Base-by-base conservation (phyloP, 2,329 filamentous ascomycete genomes). In the Diaporthe vaccinii region DNA sequence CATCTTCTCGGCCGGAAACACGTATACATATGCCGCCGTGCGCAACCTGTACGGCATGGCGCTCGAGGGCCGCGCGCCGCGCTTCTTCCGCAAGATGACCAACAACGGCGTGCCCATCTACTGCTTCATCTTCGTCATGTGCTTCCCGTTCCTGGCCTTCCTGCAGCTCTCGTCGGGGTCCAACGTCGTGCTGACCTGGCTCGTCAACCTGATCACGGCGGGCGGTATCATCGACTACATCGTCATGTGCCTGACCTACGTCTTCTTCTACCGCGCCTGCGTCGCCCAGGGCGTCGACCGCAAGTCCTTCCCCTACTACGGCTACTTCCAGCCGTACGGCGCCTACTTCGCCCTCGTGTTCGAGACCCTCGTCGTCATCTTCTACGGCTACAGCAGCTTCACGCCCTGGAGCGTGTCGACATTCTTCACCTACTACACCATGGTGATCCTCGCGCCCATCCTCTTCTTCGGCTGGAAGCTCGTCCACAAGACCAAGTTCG, bases 381-480 rank as follows among this genome's bases (percentile, higher is more conserved):
- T 85, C 78, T 91, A 90, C 79, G 90, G 91, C 36, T 92, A 92
- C 81, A 84, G 84, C 9, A 83, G 86, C 1, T 77, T 77, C 61
- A 69, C 61, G 15, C 76, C 76, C 7, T 77, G 74, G 84, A 78
- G 80, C 49, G 79, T 83, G 3, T 78, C 78, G 7, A 79, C 77
- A 57, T 84, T 84, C 78, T 84, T 84, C 76, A 78, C 83, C 14
- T 88, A 89, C 83, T 91, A 91, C 82, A 88, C 87, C 31, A 90
- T 91, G 88, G 84, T 89, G 75, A 81, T 91, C n/a, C 80, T 91
- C 46, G 86, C 87, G 0, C 86, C 87, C 8, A 79, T 89, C 39
- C 82, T 91, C 46, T 93, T 88, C 80, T 67, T 88, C n/a, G 85
- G 86, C 78, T 94, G 91, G 90, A 94, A 94, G 83, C 15, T 93